Conservation (phyloP, 108 stramenopile species). For the Conticribra weissflogii region DNA sequence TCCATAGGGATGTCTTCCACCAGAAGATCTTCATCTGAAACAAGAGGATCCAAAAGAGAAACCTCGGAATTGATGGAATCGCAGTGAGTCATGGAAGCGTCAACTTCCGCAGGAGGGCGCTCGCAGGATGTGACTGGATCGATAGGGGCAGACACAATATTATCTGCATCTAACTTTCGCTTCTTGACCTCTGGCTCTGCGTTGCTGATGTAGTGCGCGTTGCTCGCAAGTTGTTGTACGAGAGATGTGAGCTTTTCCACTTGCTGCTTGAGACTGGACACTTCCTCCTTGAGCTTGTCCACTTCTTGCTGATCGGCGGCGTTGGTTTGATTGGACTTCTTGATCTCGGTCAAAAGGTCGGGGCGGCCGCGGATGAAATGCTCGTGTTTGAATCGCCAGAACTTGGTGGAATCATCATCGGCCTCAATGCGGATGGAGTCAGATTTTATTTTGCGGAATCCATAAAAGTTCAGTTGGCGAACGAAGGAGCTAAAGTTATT, state of each 20-base stretch:
- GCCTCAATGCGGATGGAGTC: slow-evolving; percentile 70
- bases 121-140: slow-evolving; percentile 29
- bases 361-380: slow-evolving; percentile 75
- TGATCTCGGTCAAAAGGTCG: slow-evolving; percentile 76
- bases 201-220: slow-evolving; percentile 5
- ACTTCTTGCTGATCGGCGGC: slow-evolving; percentile 76
- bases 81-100: slow-evolving; percentile 9
- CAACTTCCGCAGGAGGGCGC: slow-evolving; percentile 14
- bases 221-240: slow-evolving; percentile 43
- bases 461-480: slow-evolving; percentile 95
- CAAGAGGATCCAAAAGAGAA: slow-evolving; percentile 42
- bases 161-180: slow-evolving; percentile 35
- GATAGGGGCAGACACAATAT: slow-evolving; percentile 15
- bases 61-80: slow-evolving; percentile 11
- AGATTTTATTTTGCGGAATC: slow-evolving; percentile 82
- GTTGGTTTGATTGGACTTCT: slow-evolving; percentile 75
- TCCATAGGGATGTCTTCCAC: slow-evolving; percentile 36
- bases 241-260: slow-evolving; percentile 52
- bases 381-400: slow-evolving; percentile 84
- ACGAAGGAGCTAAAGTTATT: slow-evolving; percentile 92
- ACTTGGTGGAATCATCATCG: slow-evolving; percentile 59
- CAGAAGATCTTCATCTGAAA: slow-evolving; percentile 51
- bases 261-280: slow-evolving; percentile 53
- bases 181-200: slow-evolving; percentile 41
- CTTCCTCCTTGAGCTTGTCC: slow-evolving; percentile 72